Evolutionary conservation across 202 grass and related monocot species (phyloP).

Genomic region (Dendrocalamus latiflorus): DNA sequence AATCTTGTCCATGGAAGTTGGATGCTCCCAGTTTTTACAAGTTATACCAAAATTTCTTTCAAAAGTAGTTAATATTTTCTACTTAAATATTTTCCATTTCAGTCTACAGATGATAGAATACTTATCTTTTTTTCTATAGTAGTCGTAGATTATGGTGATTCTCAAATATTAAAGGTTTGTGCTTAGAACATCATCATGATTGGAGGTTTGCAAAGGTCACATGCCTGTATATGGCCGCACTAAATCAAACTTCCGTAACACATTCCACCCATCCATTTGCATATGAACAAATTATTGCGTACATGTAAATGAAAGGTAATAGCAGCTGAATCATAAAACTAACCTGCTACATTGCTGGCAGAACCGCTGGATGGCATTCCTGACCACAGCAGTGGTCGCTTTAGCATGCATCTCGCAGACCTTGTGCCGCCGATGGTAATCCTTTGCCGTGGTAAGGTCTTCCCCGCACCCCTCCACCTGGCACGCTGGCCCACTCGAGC

Average conservation of each 20-base stretch:
- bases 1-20: neutral
- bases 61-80: neutral
- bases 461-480: slow-evolving; percentile 80
- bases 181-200: slow-evolving; percentile 2
- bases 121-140: neutral
- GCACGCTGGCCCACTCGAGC: slow-evolving; percentile 47
- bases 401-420: slow-evolving; percentile 99
- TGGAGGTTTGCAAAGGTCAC: neutral
- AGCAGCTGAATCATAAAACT: slow-evolving; percentile 7
- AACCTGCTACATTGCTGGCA: slow-evolving; percentile 99
- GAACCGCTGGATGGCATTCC: slow-evolving; percentile 76
- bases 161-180: neutral
- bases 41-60: neutral
- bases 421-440: slow-evolving; percentile 94
- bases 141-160: neutral
- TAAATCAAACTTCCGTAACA: slow-evolving; percentile 6
- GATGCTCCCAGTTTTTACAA: neutral
- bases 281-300: neutral
- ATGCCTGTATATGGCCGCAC: neutral
- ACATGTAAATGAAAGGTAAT: slow-evolving; percentile 1
- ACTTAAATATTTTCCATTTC: neutral
- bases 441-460: slow-evolving; percentile 69
- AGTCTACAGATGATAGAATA: neutral
- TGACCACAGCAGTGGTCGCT: slow-evolving; percentile 63
- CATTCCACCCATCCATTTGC: neutral